Conservation (phyloP, 106 monocot genomes). For the Ottelia alismoides region DNA sequence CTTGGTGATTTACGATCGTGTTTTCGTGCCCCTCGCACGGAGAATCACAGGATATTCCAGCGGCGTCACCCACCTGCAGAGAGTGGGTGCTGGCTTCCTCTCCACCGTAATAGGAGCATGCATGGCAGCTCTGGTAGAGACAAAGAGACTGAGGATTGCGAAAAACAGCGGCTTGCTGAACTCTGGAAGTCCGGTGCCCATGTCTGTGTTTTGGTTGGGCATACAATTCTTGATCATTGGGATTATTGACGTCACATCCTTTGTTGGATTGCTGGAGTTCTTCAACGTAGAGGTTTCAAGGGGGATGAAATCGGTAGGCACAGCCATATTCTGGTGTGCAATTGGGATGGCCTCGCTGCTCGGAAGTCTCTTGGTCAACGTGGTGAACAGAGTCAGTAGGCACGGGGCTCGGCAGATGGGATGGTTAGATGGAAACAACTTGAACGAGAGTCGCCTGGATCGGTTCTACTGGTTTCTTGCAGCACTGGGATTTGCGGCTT, state of each 20-base stretch:
- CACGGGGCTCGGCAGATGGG: constrained; percentile 10
- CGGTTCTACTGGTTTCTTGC: constrained; percentile 3
- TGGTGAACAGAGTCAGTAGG: constrained; percentile 31
- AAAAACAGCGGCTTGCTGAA: neutral
- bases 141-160: neutral
- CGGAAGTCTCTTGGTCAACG: constrained; percentile 22
- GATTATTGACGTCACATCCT: constrained; percentile 1
- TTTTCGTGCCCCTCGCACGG: constrained; percentile 1
- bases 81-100: neutral
- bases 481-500: neutral
- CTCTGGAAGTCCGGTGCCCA: neutral
- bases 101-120: neutral
- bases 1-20: neutral
- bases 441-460: constrained; percentile 8
- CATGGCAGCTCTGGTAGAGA: constrained; percentile 1
- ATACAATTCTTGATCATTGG: constrained; percentile 4
- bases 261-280: constrained; percentile 4
- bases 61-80: constrained; percentile 1
- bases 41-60: constrained; percentile 2
- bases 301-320: constrained; percentile 40
- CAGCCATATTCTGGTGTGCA: constrained; percentile 45
- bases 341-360: constrained; percentile 39
- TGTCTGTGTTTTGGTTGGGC: constrained; percentile 6
- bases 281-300: neutral
- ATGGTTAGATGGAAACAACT: constrained; percentile 48